Conservation (phyloP, 169 alveolate species). For the Plasmodium relictum region DNA sequence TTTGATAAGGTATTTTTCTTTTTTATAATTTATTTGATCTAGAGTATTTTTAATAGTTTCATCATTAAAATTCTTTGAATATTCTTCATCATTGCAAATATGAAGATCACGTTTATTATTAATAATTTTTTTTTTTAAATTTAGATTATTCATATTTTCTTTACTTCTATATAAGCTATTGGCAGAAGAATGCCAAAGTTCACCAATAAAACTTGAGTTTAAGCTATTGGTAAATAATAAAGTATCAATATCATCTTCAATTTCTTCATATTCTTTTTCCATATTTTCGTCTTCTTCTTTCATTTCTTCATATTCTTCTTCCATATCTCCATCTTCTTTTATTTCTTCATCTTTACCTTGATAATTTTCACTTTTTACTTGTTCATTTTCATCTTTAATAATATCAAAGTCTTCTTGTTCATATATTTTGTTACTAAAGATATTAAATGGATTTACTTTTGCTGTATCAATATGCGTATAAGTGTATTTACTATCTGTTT, state of each 20-base stretch:
- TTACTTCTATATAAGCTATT: constrained; percentile 40
- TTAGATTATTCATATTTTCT: constrained; percentile 3
- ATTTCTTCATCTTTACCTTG: too few species aligned
- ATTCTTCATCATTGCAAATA: not conserved
- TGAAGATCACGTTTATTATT: not conserved
- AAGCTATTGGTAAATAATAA: constrained; percentile 50
- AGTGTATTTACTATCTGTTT: not conserved
- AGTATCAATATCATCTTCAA: constrained; percentile 69
- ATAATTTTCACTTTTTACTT: too few species aligned
- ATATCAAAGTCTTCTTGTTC: too few species aligned
- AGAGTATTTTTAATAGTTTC: not conserved
- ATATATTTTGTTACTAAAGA: not conserved
- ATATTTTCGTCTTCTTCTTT: constrained; percentile 7
- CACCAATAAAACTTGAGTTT: constrained; percentile 70
- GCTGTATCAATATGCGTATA: not conserved
- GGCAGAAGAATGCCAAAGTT: constrained; percentile 76
- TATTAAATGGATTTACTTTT: not conserved
- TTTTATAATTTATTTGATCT: not conserved
- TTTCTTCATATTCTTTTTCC: constrained; percentile 16
- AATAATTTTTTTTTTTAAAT: not conserved
- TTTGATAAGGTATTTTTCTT: not conserved
- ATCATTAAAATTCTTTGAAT: not conserved
- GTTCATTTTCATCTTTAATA: not conserved
- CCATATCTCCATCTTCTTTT: not conserved
- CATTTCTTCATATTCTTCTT: not conserved